Evolutionary conservation across 1,284 basidiomycete species (phyloP), one percentile per base, ranked within the genome.

Genomic region (Cutaneotrichosporon sp.): DNA sequence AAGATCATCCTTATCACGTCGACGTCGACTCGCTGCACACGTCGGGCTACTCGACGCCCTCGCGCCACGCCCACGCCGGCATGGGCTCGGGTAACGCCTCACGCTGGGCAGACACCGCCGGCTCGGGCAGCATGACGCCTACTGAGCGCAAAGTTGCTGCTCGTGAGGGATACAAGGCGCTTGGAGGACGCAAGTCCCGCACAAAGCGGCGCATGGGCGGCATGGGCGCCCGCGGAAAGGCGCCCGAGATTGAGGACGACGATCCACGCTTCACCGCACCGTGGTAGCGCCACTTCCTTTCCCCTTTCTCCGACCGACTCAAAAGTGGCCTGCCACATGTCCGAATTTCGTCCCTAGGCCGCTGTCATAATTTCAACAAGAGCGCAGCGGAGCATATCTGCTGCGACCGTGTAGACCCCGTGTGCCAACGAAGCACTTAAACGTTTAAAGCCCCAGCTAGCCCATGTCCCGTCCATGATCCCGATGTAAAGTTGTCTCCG

Each of bases 131-230:
- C 1, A 62, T 76, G 14, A 76, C 78, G 17, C 78, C 75, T 15
- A 66, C 68, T 46, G 86, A 86, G 37, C 81, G 81, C 36, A 92
- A 90, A 74, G 54, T 83, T 2, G 88, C 90, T 70, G 89, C 90
- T 83, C 80, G 90, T 36, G 85, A 85, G 66, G 84, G 85, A 78
- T 93, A 93, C 76, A 92, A 92, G 77, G 86, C 89, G 50, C 76
- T 92, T 8, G 86, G 86, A 17, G 90, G 90, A 10, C 80, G 90
- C 58, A 93, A 92, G 76, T 77, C 83, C 9, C 75, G 76, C 57
- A 60, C 63, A 5, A 87, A 84, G 72, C 79, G 76, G 44, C 90
- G 66, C 60, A 70, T 74, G 66, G 74, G 72, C 15, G 73, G 71
- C 15, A 34, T 69, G 50, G 70, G 69, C 21, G 55, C 56, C 23